These are phyloP conservation scores for Beauveria sp. DNA, from an alignment of 2,329 filamentous ascomycete species.

Conservation along the genomic window DNA sequence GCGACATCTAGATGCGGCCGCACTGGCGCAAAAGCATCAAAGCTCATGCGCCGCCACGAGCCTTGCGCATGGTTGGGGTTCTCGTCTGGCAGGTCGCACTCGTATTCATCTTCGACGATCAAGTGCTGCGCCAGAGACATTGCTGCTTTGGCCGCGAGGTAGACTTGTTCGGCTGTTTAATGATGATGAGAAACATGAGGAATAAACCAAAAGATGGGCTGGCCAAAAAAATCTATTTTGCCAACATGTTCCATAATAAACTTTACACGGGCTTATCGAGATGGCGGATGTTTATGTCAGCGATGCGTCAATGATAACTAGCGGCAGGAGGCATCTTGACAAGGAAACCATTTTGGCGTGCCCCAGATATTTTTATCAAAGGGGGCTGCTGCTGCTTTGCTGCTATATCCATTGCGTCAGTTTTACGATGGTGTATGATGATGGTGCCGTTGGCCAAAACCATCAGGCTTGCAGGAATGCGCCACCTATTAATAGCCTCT, in stretches of 20 bases:
- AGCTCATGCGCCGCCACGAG: constrained; percentile 8
- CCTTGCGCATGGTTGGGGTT: neutral
- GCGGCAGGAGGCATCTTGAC: neutral
- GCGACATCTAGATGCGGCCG: neutral
- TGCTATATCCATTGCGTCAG: neutral
- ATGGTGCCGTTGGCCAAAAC: too few relatives aligned
- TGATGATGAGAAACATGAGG: too few relatives aligned
- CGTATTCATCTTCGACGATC: neutral
- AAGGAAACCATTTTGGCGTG: neutral
- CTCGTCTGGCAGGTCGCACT: neutral
- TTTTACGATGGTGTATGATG: neutral
- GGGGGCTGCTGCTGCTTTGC: neutral
- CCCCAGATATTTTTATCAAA: neutral
- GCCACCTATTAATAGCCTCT: too few relatives aligned
- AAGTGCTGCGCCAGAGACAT: constrained; percentile 6
- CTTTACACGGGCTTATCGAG: neutral
- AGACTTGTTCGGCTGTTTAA: neutral
- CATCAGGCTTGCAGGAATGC: too few relatives aligned
- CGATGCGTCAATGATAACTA: neutral
- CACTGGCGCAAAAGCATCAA: neutral
- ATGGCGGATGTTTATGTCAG: neutral
- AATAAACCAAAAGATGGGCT: too few relatives aligned
- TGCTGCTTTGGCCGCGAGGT: neutral
- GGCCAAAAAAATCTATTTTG: too few relatives aligned
- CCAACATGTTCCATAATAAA: neutral